phyloP scores from a whole-genome alignment of 441 rosid species.

The Melastoma candidum region DNA sequence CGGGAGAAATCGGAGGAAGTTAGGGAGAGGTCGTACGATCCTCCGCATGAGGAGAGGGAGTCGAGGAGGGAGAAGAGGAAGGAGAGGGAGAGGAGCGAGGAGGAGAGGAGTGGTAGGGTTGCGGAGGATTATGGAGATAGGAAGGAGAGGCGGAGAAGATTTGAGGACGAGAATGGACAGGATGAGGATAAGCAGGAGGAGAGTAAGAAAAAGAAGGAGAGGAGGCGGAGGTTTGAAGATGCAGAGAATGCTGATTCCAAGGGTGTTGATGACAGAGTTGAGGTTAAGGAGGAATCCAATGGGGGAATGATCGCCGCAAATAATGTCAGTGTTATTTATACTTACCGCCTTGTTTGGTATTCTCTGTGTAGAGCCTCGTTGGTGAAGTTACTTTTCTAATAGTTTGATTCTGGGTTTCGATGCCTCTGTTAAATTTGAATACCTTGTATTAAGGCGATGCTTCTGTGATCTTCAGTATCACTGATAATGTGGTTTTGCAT shows the following conservation, averaged over 20 bases:
- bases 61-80: conserved; percentile 22
- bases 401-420: too few relatives aligned
- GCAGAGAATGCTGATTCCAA: conserved; percentile 24
- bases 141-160: conserved; percentile 37
- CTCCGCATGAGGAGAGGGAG: conserved; percentile 25
- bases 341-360: too few relatives aligned
- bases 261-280: conserved; percentile 17
- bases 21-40: conserved; percentile 26
- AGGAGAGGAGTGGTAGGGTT: conserved; percentile 27
- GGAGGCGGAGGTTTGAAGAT: conserved; percentile 49
- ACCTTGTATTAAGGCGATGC: too few relatives aligned
- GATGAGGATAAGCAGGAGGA: conserved; percentile 5
- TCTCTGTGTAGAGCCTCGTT: too few relatives aligned
- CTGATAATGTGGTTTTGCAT: too few relatives aligned
- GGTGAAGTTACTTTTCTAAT: too few relatives aligned
- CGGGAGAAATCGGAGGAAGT: neutral
- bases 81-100: conserved; percentile 1
- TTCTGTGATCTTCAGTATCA: too few relatives aligned
- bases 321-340: conserved; percentile 16
- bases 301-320: conserved; percentile 12
- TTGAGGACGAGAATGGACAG: conserved; percentile 27
- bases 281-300: conserved; percentile 22
- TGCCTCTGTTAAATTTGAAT: too few relatives aligned
- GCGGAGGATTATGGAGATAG: conserved; percentile 14
- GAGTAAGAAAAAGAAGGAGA: conserved; percentile 26